Base-by-base conservation (phyloP, 2,329 filamentous ascomycete species). In the Botryotinia convoluta region DNA sequence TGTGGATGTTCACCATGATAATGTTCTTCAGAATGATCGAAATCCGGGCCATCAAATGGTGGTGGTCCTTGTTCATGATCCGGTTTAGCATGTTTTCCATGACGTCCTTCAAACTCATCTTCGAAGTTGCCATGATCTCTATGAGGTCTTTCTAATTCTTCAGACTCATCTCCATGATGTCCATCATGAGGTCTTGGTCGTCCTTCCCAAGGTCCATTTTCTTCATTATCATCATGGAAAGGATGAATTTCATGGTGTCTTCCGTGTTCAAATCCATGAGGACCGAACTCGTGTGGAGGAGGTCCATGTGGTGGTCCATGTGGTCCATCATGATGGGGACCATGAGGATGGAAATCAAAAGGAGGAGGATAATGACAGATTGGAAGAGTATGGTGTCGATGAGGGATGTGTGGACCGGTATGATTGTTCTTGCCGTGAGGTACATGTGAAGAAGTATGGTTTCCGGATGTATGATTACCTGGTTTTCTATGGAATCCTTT, bases 291-390 rank as follows among this genome's bases (percentile, higher is more conserved):
- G 18, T 74, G 42, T n/a, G 51, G 26, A 14, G 54, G 48, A 7
- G 54, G 70, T 54, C 45, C 64, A 48, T 48, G 61, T 32, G 70
- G 62, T 54, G 68, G 73, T 26, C 54, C 54, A 71, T 72, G 71
- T 54, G 72, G 75, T 20, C 61, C 39, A 68, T 71, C 51, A 44
- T 71, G 59, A 48, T 65, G 72, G 5, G n/a, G 44, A 29, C 35
- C 4, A 7, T 68, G 71, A 57, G 68, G 61, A 69, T 71, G 72
- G 61, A 65, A 65, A 14, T 35, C 29, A 65, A 69, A 73, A 59
- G 78, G 79, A 57, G 74, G 77, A 73, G 68, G 78, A 73, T 72
- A 79, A 76, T 72, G 73, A 72, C 78, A 79, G 48, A 79, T 71
- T 71, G 80, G 79, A 62, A 80, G 77, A 48, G 62, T 32, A 26